These are phyloP conservation scores for Leucocoprinus leucothites DNA, from an alignment of 768 basidiomycete genomes.

Conservation along the genomic window DNA sequence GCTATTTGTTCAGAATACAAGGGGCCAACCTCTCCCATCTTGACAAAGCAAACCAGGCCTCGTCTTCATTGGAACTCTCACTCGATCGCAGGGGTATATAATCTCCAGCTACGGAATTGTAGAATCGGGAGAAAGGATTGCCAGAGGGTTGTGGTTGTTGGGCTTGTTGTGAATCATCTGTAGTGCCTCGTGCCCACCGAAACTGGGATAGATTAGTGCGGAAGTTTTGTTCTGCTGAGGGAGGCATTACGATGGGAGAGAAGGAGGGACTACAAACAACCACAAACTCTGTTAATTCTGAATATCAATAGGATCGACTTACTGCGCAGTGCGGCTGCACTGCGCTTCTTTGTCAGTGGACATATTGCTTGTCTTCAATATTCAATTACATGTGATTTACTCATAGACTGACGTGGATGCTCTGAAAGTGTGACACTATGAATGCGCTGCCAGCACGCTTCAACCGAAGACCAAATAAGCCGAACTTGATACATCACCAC, in stretches of 20 bases:
- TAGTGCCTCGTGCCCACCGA: conserved; percentile 75
- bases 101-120: conserved; percentile 78
- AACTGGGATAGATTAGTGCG: conserved; percentile 78
- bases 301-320: neutral
- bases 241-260: conserved; percentile 14
- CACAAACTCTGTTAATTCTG: neutral
- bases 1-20: neutral
- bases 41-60: conserved; percentile 89
- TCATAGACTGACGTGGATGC: too few species aligned
- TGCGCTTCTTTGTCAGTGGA: too few species aligned
- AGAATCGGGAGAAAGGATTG: conserved; percentile 85
- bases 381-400: too few species aligned
- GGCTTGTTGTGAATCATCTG: conserved; percentile 62
- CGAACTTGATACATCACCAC: too few species aligned
- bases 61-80: conserved; percentile 89
- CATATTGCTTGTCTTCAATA: too few species aligned
- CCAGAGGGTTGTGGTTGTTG: conserved; percentile 30
- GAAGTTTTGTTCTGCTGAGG: conserved; percentile 62
- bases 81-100: conserved; percentile 85
- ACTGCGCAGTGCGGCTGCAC: neutral
- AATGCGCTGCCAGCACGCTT: too few species aligned
- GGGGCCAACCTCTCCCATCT: conserved; percentile 86
- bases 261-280: conserved; percentile 7
- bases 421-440: too few species aligned
- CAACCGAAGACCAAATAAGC: too few species aligned